Conservation (phyloP, 768 basidiomycete species). For the Pleurotus djamor region DNA sequence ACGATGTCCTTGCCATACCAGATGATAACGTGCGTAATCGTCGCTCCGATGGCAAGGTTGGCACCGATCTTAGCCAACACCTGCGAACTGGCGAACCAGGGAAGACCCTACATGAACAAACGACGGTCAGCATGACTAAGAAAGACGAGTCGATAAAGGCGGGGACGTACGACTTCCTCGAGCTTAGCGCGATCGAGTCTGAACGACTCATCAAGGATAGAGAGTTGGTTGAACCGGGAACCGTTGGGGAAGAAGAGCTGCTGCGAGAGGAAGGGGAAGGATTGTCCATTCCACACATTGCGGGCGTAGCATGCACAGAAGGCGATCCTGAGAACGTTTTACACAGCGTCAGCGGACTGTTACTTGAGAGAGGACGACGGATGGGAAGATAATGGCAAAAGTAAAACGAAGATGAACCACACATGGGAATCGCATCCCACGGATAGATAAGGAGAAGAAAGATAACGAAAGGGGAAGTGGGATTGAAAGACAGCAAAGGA, state of each 20-base stretch:
- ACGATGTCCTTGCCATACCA: conserved; percentile 54
- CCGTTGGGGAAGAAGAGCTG: conserved; percentile 42
- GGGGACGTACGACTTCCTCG: conserved; percentile 32
- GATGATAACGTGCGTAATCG: conserved; percentile 46
- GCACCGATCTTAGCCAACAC: conserved; percentile 36
- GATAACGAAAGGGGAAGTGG: too few species aligned
- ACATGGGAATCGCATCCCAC: too few species aligned
- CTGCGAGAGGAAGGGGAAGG: conserved; percentile 55
- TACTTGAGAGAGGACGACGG: too few species aligned
- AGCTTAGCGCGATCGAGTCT: conserved; percentile 46
- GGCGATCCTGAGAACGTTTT: conserved; percentile 32
- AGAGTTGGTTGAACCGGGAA: conserved; percentile 46
- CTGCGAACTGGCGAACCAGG: conserved; percentile 45
- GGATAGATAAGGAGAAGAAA: too few species aligned
- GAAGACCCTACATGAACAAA: conserved; percentile 28
- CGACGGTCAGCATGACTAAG: conserved; percentile 13
- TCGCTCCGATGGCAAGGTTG: conserved; percentile 41
- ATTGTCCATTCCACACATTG: conserved; percentile 57
- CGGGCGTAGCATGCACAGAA: conserved; percentile 41
- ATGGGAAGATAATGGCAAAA: too few species aligned
- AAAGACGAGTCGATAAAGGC: conserved; percentile 13
- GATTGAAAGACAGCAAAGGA: too few species aligned
- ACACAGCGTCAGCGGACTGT: not conserved
- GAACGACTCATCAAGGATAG: conserved; percentile 51
- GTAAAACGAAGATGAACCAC: too few species aligned